Conservation (phyloP, 163 green algal genomes). For the Picocystis sp. region DNA sequence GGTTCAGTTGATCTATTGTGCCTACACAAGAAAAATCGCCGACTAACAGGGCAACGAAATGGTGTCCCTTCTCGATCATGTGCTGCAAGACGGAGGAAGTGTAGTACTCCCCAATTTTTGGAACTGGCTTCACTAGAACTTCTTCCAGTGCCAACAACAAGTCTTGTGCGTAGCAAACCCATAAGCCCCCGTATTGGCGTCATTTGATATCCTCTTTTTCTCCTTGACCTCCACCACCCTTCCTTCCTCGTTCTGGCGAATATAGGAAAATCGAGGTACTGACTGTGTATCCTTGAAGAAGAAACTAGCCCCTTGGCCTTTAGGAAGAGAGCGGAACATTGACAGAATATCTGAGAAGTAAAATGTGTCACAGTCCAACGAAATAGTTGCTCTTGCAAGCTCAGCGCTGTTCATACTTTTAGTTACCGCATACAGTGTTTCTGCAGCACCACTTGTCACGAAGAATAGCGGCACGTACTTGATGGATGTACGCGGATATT, state of each 20-base stretch:
- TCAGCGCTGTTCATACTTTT: background rate
- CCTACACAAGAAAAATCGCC: background rate
- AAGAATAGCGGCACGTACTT: background rate
- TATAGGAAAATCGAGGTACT: background rate
- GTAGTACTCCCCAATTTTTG: background rate
- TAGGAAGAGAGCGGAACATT: background rate
- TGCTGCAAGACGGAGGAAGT: background rate
- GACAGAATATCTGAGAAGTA: slow-evolving; percentile 4
- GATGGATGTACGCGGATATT: background rate
- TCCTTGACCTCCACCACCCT: background rate
- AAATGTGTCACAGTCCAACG: slow-evolving; percentile 5
- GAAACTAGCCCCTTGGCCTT: background rate
- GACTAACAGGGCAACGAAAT: background rate
- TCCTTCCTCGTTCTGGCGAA: background rate
- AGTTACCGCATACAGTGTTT: slow-evolving; percentile 1
- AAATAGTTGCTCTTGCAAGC: background rate
- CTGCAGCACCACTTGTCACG: background rate
- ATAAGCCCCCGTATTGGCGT: slow-evolving; percentile 4
- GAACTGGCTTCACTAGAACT: background rate
- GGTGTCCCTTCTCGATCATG: background rate
- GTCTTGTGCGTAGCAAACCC: too few relatives aligned
- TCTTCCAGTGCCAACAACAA: too few relatives aligned
- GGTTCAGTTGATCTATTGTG: background rate
- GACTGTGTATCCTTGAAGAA: background rate
- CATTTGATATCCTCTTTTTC: background rate